Evolutionary conservation across 108 stramenopile genomes (phyloP), one percentile per base, ranked within the genome.

Genomic region (Skeletonema menzelii): DNA sequence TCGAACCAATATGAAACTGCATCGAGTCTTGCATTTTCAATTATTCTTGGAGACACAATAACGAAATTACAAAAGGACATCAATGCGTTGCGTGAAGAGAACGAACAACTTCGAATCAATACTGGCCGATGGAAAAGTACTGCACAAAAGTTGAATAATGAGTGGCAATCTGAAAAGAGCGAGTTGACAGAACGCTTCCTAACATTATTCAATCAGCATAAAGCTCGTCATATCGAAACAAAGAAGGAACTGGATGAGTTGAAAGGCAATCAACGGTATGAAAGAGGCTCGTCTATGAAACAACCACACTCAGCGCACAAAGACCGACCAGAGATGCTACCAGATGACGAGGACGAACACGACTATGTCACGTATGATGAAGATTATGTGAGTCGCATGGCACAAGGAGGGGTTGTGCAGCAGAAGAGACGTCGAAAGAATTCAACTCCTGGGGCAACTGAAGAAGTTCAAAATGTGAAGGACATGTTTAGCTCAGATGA

Each of bases 61-160:
- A 57, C 59, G 8, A 61, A 72, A 17, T 69, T 89, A 17, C 72
- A 77, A 59, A 74, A 80, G 10, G 83, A 90, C 55, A 59, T 85
- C 8, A 67, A 31, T 24, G 59, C 72, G 6, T 67, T 88, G 49
- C 79, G 73, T 10, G 56, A 31, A 14, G 73, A 75, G 58, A 70
- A 81, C 26, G 64, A 57, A 28, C 67, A 75, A 63, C 58, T 84
- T 22, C 58, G 65, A 32, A 42, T 22, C 27, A 73, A 80, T 38
- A 35, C 63, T 15, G 14, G 42, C 14, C 62, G 55, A 27, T 80
- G 79, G 79, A 80, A 80, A 66, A 30, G 55, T 13, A 73, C 79
- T 5, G 24, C 55, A 11, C 68, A 74, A 8, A 69, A 73, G 35
- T 26, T 80, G 49, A 80, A 53, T 26, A 60, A 72, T 65, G 63